Evolutionary conservation across 495 filamentous ascomycete species (phyloP), one percentile per base, ranked within the genome.

Genomic region (Neurospora terricola): DNA sequence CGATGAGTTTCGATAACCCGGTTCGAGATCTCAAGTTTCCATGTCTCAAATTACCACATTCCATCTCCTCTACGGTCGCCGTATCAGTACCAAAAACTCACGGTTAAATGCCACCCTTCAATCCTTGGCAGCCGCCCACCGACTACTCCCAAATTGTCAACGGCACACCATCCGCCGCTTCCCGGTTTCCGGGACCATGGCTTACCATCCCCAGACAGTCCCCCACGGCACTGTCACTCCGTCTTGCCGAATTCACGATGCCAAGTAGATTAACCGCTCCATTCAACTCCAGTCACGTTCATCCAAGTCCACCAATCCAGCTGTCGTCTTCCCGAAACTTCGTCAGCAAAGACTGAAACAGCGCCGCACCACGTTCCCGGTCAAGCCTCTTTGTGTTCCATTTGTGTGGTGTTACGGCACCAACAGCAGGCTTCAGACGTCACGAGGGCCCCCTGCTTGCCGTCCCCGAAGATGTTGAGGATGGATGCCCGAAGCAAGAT

Each of bases 111-210:
- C 14, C 54, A 18, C 54, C 54, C 27, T 34, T 34, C 27, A 0
- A 66, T 36, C 14, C 54, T 66, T 66, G 54, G 14, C 54, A 66
- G 5, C 54, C 54, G 2, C 54, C 23, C 27, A 66, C 7, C 27
- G 54, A 66, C 54, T 66, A 66, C 54, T 66, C 54, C 54, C 54
- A 66, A 66, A 34, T 66, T 2, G 54, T 66, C 54, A 73, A 73
- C 75, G 75, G 74, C 45, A 72, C 68, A 45, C 70, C 70, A 73
- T 72, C 73, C 69, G 43, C 76, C 75, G 75, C n/a, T 48, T 40
- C 73, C 73, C 72, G 71, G 76, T 75, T 78, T 75, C 54, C 75
- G 71, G 73, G 72, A 73, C 18, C 59, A 37, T 69, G 30, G 72
- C 27, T 66, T 66, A 66, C 54, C 54, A 66, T 34, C 27, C 54